Evolutionary conservation across 169 alveolate species (phyloP).

Genomic region (Plasmodium coatneyi): DNA sequence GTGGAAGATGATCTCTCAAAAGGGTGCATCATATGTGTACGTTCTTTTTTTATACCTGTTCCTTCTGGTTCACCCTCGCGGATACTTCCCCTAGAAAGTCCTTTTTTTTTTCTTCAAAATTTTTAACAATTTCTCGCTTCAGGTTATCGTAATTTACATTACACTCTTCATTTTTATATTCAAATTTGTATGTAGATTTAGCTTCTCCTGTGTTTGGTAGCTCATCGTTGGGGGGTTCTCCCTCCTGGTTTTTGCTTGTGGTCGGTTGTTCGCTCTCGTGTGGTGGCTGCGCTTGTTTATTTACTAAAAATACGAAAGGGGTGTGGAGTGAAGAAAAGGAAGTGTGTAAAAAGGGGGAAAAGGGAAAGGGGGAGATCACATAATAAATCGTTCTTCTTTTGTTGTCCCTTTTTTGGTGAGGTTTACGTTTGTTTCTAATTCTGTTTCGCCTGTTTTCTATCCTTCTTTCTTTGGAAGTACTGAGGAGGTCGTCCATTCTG

Average conservation of each 20-base stretch:
- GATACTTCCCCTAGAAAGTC: slow-evolving; percentile 17
- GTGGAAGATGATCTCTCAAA: neutral
- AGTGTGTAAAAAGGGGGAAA: neutral
- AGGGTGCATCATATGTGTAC: neutral
- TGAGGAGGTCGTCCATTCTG: slow-evolving; percentile 20
- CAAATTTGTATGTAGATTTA: slow-evolving; percentile 4
- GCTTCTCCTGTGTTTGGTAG: neutral
- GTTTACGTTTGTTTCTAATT: slow-evolving; percentile 33
- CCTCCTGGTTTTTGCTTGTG: neutral
- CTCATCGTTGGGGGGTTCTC: neutral
- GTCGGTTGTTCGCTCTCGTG: neutral
- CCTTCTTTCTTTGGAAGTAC: slow-evolving; percentile 53
- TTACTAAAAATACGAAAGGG: neutral
- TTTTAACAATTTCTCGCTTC: slow-evolving; percentile 4
- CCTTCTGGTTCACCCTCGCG: neutral
- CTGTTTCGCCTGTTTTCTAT: slow-evolving; percentile 61
- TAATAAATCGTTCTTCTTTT: neutral
- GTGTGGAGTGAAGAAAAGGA: neutral
- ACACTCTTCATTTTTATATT: slow-evolving; percentile 31
- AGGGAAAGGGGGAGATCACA: neutral
- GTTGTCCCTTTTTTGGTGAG: neutral
- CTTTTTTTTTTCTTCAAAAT: slow-evolving; percentile 26
- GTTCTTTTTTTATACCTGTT: slow-evolving; percentile 17
- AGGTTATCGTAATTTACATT: slow-evolving; percentile 14
- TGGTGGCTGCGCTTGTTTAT: neutral